Conservation (phyloP, 257 asterid species). For the Nicotiana benthamiana region DNA sequence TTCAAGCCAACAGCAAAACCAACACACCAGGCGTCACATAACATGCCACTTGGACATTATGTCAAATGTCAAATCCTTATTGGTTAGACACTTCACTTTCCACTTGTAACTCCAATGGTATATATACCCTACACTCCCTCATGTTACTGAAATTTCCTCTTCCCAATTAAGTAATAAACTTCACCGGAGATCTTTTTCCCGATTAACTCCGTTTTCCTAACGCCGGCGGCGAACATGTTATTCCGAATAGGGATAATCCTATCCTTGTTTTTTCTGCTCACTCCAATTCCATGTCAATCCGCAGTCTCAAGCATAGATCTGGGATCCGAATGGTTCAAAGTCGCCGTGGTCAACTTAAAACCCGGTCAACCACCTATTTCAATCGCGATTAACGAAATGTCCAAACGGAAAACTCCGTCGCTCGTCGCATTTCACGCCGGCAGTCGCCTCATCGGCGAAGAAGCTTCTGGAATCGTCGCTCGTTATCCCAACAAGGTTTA, state of each 20-base stretch:
- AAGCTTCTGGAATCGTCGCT: slow-evolving; percentile 69
- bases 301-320: slow-evolving; percentile 98
- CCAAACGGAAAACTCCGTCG: slow-evolving; percentile 87
- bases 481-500: slow-evolving; percentile 79
- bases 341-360: slow-evolving; percentile 89
- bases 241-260: slow-evolving; percentile 37
- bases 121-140: slow-evolving; percentile 17
- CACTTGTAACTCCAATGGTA: slow-evolving; percentile 27
- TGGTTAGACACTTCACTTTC: slow-evolving; percentile 20
- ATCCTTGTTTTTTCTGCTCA: slow-evolving; percentile 26
- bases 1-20: slow-evolving; percentile 14
- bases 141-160: not conserved
- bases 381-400: slow-evolving; percentile 94
- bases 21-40: slow-evolving; percentile 49
- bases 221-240: slow-evolving; percentile 7
- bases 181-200: not conserved
- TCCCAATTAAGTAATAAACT: slow-evolving; percentile 1
- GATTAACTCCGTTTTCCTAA: not conserved
- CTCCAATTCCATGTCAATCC: slow-evolving; percentile 43
- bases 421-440: slow-evolving; percentile 73
- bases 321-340: slow-evolving; percentile 92
- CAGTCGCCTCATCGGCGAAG: slow-evolving; percentile 81
- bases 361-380: slow-evolving; percentile 93
- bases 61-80: slow-evolving; percentile 27
- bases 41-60: slow-evolving; percentile 35